Percentiles rank a stretch among this genome's conserved stretches.
phyloP scores from a whole-genome alignment of 495 filamentous ascomycete species.

The Lophiotrema nucula region DNA sequence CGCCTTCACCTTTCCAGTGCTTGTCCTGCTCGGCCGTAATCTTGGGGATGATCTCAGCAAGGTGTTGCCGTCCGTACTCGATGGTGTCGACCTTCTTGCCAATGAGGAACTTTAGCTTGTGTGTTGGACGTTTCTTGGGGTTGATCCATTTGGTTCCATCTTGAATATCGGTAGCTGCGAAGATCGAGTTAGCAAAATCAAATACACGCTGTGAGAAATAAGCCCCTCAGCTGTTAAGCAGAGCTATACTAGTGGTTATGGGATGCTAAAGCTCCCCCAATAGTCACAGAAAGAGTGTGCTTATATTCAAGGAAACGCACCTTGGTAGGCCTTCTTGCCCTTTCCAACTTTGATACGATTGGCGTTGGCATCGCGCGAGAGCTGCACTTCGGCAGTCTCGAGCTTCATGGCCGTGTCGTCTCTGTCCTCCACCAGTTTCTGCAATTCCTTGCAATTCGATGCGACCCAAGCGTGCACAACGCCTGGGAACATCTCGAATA shows the following conservation, averaged over 20 bases:
- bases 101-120: slow-evolving; percentile 73
- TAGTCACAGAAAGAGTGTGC: too few species aligned
- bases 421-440: slow-evolving; percentile 80
- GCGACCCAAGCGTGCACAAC: slow-evolving; percentile 87
- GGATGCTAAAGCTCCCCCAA: too few species aligned
- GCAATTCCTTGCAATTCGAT: slow-evolving; percentile 74
- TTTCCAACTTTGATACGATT: slow-evolving; percentile 71
- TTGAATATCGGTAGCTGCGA: slow-evolving; percentile 49
- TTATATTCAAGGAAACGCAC: too few species aligned
- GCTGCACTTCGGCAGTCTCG: slow-evolving; percentile 83
- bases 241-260: too few species aligned
- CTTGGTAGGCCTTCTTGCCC: slow-evolving; percentile 55
- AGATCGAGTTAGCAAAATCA: too few species aligned
- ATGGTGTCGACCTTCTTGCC: slow-evolving; percentile 95
- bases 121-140: slow-evolving; percentile 79
- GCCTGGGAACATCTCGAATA: slow-evolving; percentile 73
- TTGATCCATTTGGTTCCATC: slow-evolving; percentile 55
- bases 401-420: slow-evolving; percentile 81
- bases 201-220: too few species aligned
- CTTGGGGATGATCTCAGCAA: slow-evolving; percentile 76
- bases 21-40: slow-evolving; percentile 72
- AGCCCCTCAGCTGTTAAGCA: too few species aligned
- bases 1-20: slow-evolving; percentile 65
- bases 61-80: slow-evolving; percentile 83
- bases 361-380: slow-evolving; percentile 79